phyloP scores from a whole-genome alignment of 176 grass and related monocot species.

The Rhynchospora tenuis region DNA sequence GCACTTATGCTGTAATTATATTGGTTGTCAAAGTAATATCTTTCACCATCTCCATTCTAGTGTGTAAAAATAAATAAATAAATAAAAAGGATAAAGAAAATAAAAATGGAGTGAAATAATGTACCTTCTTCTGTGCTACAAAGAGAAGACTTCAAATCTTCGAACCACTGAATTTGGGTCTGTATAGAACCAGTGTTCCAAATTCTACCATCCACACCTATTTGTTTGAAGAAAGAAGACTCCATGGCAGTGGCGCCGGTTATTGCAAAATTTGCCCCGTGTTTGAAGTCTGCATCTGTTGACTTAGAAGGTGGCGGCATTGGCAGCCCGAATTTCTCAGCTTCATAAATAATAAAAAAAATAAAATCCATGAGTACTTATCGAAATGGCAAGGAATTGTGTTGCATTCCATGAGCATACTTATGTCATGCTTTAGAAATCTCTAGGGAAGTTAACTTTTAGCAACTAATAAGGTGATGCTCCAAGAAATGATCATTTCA shows the following conservation, averaged over 20 bases:
- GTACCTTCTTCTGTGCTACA: conserved; percentile 57
- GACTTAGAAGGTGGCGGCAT: conserved; percentile 65
- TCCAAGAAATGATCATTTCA: background rate
- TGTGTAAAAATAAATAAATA: too few species aligned
- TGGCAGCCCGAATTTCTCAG: conserved; percentile 73
- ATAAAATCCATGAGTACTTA: background rate
- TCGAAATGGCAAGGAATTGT: background rate
- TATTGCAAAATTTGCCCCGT: conserved; percentile 77
- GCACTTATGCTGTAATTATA: background rate
- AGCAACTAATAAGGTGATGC: background rate
- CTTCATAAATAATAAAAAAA: conserved; percentile 22
- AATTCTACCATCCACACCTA: conserved; percentile 49
- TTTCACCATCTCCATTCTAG: background rate
- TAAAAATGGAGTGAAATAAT: background rate
- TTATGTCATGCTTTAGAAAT: background rate
- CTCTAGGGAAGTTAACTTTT: background rate
- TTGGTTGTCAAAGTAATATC: background rate
- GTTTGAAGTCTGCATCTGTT: conserved; percentile 42
- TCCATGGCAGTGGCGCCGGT: conserved; percentile 64
- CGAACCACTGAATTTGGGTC: conserved; percentile 81
- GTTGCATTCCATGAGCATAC: background rate
- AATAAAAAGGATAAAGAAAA: background rate
- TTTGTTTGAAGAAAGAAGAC: conserved; percentile 64
- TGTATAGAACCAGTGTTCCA: conserved; percentile 89
- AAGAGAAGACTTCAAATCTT: conserved; percentile 74